phyloP scores from a whole-genome alignment of 306 rosid species.

The Mimosa pudica region DNA sequence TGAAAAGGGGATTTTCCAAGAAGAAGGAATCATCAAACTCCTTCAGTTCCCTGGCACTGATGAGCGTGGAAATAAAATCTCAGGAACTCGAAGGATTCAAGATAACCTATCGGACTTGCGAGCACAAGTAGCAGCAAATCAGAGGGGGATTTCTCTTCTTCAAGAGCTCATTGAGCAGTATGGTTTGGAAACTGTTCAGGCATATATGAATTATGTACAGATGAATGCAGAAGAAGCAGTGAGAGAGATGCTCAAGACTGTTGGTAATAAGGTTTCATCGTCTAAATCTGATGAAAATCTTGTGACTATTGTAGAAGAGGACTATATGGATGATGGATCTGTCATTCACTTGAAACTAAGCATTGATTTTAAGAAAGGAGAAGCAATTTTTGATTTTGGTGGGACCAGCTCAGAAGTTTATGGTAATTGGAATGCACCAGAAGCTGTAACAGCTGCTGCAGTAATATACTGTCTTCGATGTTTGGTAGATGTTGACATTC shows the following conservation, averaged over 20 bases:
- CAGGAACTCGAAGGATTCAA: slow-evolving; percentile 84
- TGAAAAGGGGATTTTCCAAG: slow-evolving; percentile 79
- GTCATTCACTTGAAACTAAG: slow-evolving; percentile 82
- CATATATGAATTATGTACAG: slow-evolving; percentile 91
- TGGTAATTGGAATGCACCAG: slow-evolving; percentile 97
- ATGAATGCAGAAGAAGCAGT: slow-evolving; percentile 92
- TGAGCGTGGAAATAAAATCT: slow-evolving; percentile 49
- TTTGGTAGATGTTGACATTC: slow-evolving; percentile 89
- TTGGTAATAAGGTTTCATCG: slow-evolving; percentile 32
- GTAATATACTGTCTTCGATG: slow-evolving; percentile 90
- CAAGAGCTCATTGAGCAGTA: slow-evolving; percentile 83
- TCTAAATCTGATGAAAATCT: not conserved
- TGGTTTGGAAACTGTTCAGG: slow-evolving; percentile 84
- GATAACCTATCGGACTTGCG: slow-evolving; percentile 93
- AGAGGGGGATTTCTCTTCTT: slow-evolving; percentile 64
- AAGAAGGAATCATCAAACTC: slow-evolving; percentile 69
- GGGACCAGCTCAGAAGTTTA: slow-evolving; percentile 88
- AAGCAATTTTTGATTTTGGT: slow-evolving; percentile 77
- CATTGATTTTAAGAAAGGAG: slow-evolving; percentile 77
- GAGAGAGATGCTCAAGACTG: slow-evolving; percentile 87
- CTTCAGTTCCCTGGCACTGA: slow-evolving; percentile 64
- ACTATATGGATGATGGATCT: slow-evolving; percentile 97
- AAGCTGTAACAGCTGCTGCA: slow-evolving; percentile 94
- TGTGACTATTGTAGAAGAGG: slow-evolving; percentile 72
- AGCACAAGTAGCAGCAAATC: slow-evolving; percentile 96